These are phyloP conservation scores for Breviolum minutum DNA, from an alignment of 73 alveolate genomes.

Conservation along the genomic window DNA sequence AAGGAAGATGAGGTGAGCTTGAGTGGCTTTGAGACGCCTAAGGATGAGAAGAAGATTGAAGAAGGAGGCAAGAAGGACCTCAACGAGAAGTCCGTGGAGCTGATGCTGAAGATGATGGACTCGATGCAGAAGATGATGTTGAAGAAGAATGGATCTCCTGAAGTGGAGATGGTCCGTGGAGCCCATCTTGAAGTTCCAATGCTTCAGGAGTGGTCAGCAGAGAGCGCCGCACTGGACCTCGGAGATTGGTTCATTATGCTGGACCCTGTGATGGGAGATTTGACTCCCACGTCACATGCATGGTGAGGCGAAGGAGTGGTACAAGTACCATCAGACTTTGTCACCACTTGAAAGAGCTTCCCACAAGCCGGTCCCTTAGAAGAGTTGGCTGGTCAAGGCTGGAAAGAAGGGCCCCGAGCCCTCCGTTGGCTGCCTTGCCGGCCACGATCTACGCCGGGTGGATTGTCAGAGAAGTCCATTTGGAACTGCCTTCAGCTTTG, in stretches of 20 bases:
- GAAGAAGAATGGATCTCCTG: too few species aligned
- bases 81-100: too few species aligned
- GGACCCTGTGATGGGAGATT: too few species aligned
- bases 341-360: not conserved
- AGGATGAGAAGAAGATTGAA: too few species aligned
- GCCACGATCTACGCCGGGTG: not conserved
- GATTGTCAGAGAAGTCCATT: not conserved
- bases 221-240: not conserved
- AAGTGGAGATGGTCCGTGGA: too few species aligned
- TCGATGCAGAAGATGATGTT: too few species aligned
- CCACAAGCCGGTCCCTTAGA: not conserved
- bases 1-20: too few species aligned
- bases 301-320: conserved; percentile 11
- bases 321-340: not conserved
- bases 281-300: not conserved
- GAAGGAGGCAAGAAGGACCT: too few species aligned
- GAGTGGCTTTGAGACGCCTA: too few species aligned
- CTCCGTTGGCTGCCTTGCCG: not conserved
- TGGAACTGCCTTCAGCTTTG: too few species aligned
- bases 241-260: not conserved
- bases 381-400: not conserved
- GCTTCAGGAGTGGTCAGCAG: not conserved
- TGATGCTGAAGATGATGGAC: too few species aligned
- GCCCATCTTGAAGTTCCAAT: not conserved
- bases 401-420: not conserved